Conservation (phyloP, 2,329 filamentous ascomycete species). For the Coniosporium tulheliwenetii region DNA sequence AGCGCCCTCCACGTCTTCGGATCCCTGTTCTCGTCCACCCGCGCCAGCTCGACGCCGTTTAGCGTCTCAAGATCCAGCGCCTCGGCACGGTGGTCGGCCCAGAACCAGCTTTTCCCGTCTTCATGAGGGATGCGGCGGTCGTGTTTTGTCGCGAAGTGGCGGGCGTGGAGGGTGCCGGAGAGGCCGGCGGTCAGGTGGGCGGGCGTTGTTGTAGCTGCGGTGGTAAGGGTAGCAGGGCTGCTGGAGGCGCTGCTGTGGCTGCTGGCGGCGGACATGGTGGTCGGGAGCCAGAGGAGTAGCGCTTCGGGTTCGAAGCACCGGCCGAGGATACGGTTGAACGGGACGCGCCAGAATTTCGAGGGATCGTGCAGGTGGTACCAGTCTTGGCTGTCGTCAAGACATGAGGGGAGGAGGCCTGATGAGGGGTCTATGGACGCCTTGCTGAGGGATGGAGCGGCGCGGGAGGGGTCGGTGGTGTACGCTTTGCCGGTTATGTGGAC, state of each 20-base stretch:
- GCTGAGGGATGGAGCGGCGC: conserved; percentile 3
- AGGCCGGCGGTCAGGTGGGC: conserved; percentile 27
- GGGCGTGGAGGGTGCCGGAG: conserved; percentile 26
- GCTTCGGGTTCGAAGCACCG: conserved; percentile 38
- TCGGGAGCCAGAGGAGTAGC: conserved; percentile 25
- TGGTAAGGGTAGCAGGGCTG: neutral
- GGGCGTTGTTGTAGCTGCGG: neutral
- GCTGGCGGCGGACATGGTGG: neutral
- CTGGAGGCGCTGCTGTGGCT: neutral
- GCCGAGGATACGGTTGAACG: conserved; percentile 36
- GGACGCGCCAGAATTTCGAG: conserved; percentile 25
- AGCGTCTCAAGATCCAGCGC: conserved; percentile 39
- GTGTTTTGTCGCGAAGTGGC: conserved; percentile 27
- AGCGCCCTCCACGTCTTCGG: conserved; percentile 29
- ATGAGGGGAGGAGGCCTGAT: conserved; percentile 13
- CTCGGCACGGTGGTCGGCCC: conserved; percentile 39
- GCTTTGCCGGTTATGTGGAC: conserved; percentile 34
- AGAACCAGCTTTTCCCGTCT: conserved; percentile 35
- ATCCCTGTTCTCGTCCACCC: conserved; percentile 28
- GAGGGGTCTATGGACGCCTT: no score
- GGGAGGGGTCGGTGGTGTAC: conserved; percentile 24
- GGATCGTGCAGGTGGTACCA: conserved; percentile 36
- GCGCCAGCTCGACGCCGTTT: conserved; percentile 36
- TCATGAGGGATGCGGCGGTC: conserved; percentile 31
- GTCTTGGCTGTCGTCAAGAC: conserved; percentile 28